A percentile compares a stretch with the other conserved stretches of the same genome.
These are phyloP conservation scores for Termitomyces sp. DNA, from an alignment of 768 basidiomycete species.

Conservation along the genomic window DNA sequence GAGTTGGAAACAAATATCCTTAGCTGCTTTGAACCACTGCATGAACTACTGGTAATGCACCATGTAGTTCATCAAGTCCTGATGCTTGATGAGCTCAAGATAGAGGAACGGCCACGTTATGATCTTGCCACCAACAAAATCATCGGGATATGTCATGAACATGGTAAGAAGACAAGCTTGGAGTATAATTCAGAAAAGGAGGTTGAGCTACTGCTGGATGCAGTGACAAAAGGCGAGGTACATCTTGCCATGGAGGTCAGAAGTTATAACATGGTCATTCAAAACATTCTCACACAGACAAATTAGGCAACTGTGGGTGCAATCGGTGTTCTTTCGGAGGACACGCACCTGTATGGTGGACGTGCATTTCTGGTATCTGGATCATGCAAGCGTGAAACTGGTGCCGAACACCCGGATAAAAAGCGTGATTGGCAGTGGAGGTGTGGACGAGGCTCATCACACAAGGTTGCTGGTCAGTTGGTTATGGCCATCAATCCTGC, in stretches of 20 bases:
- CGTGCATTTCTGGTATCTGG: not conserved
- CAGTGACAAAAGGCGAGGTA: not conserved
- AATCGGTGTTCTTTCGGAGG: not conserved
- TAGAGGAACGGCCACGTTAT: slow-evolving; percentile 20
- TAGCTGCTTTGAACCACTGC: not conserved
- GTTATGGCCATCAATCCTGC: too few relatives aligned
- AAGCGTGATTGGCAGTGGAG: too few relatives aligned
- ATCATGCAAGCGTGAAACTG: not conserved
- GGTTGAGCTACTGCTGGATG: not conserved
- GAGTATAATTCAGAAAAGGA: not conserved
- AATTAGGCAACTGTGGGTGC: not conserved
- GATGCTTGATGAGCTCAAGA: slow-evolving; percentile 26
- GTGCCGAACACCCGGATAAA: slow-evolving; percentile 3
- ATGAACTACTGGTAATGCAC: not conserved
- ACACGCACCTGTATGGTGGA: not conserved
- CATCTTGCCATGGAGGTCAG: not conserved
- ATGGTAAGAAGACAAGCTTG: not conserved
- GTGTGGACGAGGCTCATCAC: too few relatives aligned
- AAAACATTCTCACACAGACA: not conserved
- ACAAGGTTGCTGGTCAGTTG: too few relatives aligned
- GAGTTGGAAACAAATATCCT: not conserved
- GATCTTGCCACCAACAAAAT: slow-evolving; percentile 20
- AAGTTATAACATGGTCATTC: not conserved
- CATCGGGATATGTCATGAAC: slow-evolving; percentile 9
- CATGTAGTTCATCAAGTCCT: slow-evolving; percentile 16